Conservation (phyloP, 768 basidiomycete species). For the Cubamyces lactineus region DNA sequence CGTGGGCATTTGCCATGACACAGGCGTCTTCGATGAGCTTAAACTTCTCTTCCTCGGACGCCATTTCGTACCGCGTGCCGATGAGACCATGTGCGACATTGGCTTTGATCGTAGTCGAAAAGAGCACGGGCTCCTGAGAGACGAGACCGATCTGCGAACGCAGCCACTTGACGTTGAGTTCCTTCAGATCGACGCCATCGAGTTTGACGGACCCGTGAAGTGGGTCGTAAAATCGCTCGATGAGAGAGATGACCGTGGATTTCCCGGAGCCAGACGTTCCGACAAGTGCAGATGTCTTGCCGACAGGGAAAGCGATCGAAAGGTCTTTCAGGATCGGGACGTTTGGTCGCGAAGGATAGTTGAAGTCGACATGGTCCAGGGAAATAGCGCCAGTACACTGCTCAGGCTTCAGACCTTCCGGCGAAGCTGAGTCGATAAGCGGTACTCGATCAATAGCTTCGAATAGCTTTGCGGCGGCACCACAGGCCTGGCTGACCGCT, state of each 20-base stretch:
- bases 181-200: conserved; percentile 73
- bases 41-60: conserved; percentile 74
- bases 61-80: conserved; percentile 66
- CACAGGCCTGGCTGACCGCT: conserved; percentile 78
- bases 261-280: conserved; percentile 83
- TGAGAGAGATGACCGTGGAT: conserved; percentile 74
- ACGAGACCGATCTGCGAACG: conserved; percentile 88
- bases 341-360: conserved; percentile 80
- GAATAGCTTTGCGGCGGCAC: conserved; percentile 87
- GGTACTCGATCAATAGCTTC: conserved; percentile 88
- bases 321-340: conserved; percentile 81
- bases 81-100: conserved; percentile 89
- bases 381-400: conserved; percentile 69
- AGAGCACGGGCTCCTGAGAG: conserved; percentile 85
- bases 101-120: conserved; percentile 79
- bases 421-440: conserved; percentile 77
- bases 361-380: conserved; percentile 78
- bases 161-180: conserved; percentile 84
- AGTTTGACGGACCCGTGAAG: conserved; percentile 65
- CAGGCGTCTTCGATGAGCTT: conserved; percentile 82
- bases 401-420: conserved; percentile 69
- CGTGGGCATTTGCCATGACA: conserved; percentile 87
- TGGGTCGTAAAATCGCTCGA: conserved; percentile 92
- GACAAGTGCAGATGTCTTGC: conserved; percentile 78
- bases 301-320: conserved; percentile 67